Evolutionary conservation across 169 alveolate species (phyloP), one percentile per base, ranked within the genome.

Genomic region (Theileria annulata): DNA sequence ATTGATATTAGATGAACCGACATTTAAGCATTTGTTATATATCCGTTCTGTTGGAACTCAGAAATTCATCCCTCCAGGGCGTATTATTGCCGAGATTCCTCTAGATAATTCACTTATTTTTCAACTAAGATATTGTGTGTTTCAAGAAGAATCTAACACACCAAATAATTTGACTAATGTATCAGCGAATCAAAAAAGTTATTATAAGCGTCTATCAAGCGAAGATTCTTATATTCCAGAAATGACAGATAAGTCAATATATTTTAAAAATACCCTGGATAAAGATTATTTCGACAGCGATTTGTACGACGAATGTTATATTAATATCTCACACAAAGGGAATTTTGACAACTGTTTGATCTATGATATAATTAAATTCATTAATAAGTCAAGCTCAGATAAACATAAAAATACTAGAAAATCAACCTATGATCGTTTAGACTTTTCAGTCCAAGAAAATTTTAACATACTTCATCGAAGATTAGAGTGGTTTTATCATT

Each of bases 401-500:
- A 17, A 27, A 33, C 33, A 31, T 10, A 0, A 23, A 56, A 5
- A 0, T 12, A 17, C 37, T 31, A 62, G 71, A 6, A 62, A 21
- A 15, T 15, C 71, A 12, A 12, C 60, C 12, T 48, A n/a, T 30
- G 79, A 31, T 51, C 60, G 79, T 63, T 5, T 56, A 31, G 66
- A 74, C 69, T 79, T 85, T 66, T 23, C 83, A 58, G 33, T 71
- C 71, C 64, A 48, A 73, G 31, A 85, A 69, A 72, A 72, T 51
- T 72, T 72, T 28, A 21, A 13, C 56, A 58, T 72, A 9, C 68
- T 87, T 6, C 92, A 87, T 56, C 33, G 92, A 27, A 80, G 86
- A 33, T 77, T 87, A 23, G 92, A 87, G 64, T 87, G 92, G 92
- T 81, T 80, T 35, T 87, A 77, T 60, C 92, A 87, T 28, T 87